phyloP scores from a whole-genome alignment of 2,329 filamentous ascomycete species.

The Chrysoporthe cubensis region DNA sequence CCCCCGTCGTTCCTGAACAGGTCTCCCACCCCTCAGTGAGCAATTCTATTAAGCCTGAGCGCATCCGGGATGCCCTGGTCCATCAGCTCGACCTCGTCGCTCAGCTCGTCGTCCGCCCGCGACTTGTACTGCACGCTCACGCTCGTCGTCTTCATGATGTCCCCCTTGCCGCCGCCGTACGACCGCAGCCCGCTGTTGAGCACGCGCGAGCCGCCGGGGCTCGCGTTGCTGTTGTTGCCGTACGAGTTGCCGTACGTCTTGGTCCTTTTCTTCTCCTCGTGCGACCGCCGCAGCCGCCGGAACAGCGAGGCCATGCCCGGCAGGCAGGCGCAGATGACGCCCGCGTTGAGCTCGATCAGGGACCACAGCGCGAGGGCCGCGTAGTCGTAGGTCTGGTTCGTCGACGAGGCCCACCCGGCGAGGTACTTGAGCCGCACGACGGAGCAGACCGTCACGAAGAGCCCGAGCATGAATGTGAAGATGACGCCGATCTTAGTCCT shows the following conservation, averaged over 20 bases:
- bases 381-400: conserved; percentile 48
- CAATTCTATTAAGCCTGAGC: not conserved
- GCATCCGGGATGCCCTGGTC: conserved; percentile 12
- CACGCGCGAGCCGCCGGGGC: conserved; percentile 20
- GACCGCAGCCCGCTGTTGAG: conserved; percentile 21
- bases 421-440: conserved; percentile 43
- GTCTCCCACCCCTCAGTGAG: not conserved
- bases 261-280: conserved; percentile 30
- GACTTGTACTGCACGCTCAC: conserved; percentile 24
- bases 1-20: not conserved
- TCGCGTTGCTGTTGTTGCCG: conserved; percentile 17
- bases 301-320: conserved; percentile 43
- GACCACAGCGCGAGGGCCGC: conserved; percentile 48
- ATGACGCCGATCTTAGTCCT: conserved; percentile 37
- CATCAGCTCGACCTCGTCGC: conserved; percentile 28
- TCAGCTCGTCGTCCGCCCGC: conserved; percentile 20
- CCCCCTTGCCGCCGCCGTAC: conserved; percentile 6
- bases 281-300: conserved; percentile 29
- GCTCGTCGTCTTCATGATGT: conserved; percentile 28
- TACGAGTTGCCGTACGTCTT: conserved; percentile 18
- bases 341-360: conserved; percentile 46
- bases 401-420: conserved; percentile 38
- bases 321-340: conserved; percentile 47
- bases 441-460: conserved; percentile 43
- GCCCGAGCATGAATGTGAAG: conserved; percentile 44